These are phyloP conservation scores for Acanthamoeba triangularis DNA, from an alignment of 208 protist genomes.

Conservation along the genomic window DNA sequence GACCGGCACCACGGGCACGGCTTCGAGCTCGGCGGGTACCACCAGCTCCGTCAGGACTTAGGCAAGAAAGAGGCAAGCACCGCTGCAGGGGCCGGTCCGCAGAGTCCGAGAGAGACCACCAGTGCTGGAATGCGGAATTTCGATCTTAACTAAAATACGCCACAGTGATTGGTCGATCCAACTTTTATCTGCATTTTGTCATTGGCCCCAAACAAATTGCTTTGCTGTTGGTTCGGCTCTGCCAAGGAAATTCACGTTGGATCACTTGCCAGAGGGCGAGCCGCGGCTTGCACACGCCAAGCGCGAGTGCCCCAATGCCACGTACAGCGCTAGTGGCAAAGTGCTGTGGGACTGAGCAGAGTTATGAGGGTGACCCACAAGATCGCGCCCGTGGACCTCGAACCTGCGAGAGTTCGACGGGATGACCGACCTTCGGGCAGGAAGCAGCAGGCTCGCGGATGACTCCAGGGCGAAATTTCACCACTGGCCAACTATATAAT, in stretches of 20 bases:
- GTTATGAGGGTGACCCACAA: background rate
- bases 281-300: too few species aligned
- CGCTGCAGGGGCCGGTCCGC: too few species aligned
- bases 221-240: background rate
- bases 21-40: background rate
- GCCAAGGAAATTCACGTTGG: background rate
- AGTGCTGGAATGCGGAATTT: background rate
- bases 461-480: slow-evolving; percentile 30
- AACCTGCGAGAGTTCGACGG: slow-evolving; percentile 16
- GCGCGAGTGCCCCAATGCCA: background rate
- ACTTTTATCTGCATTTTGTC: background rate
- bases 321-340: background rate
- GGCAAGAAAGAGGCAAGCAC: too few species aligned
- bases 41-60: background rate
- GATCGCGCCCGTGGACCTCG: background rate
- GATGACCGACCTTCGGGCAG: background rate
- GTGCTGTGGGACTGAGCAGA: background rate
- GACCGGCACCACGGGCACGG: background rate
- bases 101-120: too few species aligned
- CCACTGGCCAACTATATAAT: background rate
- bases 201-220: background rate
- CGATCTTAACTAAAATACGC: background rate
- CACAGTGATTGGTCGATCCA: background rate
- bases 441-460: background rate
- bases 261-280: background rate